These are phyloP conservation scores for Pyracantha coccinea DNA, from an alignment of 331 rosid genomes.

Conservation along the genomic window DNA sequence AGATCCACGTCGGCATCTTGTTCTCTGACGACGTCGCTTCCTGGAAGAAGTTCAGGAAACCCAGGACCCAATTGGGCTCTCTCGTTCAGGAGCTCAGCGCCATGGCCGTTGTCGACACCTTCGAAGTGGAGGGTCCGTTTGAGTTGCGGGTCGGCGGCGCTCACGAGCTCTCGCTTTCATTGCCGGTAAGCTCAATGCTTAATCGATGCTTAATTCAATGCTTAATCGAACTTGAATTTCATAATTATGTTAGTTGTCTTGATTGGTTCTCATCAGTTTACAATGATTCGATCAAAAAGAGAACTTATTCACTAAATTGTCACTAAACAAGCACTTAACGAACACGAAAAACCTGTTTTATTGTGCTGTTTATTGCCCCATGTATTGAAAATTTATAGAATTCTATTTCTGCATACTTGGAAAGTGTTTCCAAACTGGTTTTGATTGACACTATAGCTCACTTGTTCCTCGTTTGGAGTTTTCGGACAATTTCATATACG, in stretches of 20 bases:
- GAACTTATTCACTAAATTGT: no score
- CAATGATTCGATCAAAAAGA: no score
- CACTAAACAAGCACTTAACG: no score
- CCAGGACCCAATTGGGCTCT: conserved; percentile 40
- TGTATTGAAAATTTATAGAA: no score
- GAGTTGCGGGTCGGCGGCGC: conserved; percentile 37
- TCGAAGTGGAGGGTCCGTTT: conserved; percentile 72
- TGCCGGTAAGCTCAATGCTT: conserved; percentile 48
- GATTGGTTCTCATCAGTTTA: background rate
- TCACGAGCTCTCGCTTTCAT: conserved; percentile 37
- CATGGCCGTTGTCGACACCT: conserved; percentile 38
- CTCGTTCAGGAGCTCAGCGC: conserved; percentile 35
- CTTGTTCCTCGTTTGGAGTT: background rate
- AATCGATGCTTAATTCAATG: background rate
- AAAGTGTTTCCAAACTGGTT: no score
- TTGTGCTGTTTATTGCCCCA: no score
- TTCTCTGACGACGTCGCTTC: conserved; percentile 48
- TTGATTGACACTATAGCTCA: background rate
- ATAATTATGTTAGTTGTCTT: background rate
- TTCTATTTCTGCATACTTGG: no score
- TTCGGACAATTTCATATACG: background rate
- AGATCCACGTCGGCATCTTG: conserved; percentile 32
- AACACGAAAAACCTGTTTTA: no score
- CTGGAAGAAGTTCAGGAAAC: conserved; percentile 49
- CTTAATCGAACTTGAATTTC: background rate